A percentile compares a stretch with the other conserved stretches of the same genome.
Evolutionary conservation across 257 asterid genomes (phyloP).

Genomic region (Verbena officinalis): DNA sequence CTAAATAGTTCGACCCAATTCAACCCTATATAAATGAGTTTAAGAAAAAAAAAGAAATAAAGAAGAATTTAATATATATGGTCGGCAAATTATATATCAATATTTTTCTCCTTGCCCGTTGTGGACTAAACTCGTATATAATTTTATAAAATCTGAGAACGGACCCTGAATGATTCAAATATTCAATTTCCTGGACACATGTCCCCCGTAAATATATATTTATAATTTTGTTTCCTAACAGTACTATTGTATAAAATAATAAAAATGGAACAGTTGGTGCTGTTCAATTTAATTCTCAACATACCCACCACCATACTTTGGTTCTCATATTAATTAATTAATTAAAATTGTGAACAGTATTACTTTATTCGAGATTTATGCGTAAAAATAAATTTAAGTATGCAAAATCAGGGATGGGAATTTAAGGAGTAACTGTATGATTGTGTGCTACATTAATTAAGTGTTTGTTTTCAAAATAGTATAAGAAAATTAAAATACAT

Average conservation of each 20-base stretch:
- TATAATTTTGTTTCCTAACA: neutral
- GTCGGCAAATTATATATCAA: conserved; percentile 14
- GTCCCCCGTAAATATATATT: neutral
- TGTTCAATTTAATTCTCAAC: neutral
- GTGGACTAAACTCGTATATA: neutral
- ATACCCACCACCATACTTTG: neutral
- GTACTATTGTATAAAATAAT: neutral
- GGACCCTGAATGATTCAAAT: neutral
- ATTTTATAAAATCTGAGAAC: neutral
- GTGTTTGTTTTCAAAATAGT: too few species aligned
- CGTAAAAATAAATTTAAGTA: too few species aligned
- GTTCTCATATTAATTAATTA: neutral
- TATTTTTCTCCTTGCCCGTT: neutral
- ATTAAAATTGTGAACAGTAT: too few species aligned
- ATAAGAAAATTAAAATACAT: too few species aligned
- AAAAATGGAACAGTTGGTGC: neutral
- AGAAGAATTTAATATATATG: conserved; percentile 2
- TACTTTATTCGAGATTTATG: too few species aligned
- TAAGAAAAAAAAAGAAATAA: too few species aligned
- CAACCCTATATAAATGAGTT: too few species aligned
- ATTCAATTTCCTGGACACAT: conserved; percentile 4
- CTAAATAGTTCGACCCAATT: too few species aligned
- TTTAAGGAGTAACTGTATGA: too few species aligned
- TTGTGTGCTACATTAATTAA: too few species aligned
- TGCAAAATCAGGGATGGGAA: too few species aligned